phyloP scores from a whole-genome alignment of 2,329 filamentous ascomycete genomes.

The Lachnellula suecica region DNA sequence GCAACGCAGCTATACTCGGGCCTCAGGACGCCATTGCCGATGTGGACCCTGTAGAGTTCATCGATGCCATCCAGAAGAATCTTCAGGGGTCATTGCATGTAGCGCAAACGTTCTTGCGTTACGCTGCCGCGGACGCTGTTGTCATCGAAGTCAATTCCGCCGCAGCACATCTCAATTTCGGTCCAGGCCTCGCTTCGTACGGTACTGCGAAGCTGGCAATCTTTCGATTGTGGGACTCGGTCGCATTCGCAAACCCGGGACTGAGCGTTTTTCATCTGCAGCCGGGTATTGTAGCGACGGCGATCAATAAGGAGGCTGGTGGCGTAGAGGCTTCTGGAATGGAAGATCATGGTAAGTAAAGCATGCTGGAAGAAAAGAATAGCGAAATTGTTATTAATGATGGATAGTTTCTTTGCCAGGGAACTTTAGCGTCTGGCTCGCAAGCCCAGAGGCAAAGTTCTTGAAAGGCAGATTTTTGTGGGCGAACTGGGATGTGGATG shows the following conservation, averaged over 20 bases:
- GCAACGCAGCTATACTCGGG: conserved; percentile 36
- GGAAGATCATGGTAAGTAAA: conserved; percentile 32
- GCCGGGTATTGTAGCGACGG: conserved; percentile 32
- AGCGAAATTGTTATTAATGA: not conserved
- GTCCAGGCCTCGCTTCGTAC: conserved; percentile 26
- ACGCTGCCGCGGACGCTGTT: conserved; percentile 32
- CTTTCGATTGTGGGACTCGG: conserved; percentile 32
- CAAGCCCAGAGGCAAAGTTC: conserved; percentile 42
- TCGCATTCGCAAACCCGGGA: conserved; percentile 28
- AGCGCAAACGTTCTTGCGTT: conserved; percentile 35
- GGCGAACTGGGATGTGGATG: conserved; percentile 51
- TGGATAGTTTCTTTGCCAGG: conserved; percentile 24
- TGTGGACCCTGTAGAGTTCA: conserved; percentile 33
- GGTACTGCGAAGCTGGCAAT: conserved; percentile 31
- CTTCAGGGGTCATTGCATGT: conserved; percentile 34
- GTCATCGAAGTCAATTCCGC: conserved; percentile 37
- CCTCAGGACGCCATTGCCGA: conserved; percentile 28
- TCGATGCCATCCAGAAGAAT: conserved; percentile 36
- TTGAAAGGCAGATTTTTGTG: conserved; percentile 46
- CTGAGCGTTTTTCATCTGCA: conserved; percentile 35
- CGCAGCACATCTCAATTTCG: conserved; percentile 35
- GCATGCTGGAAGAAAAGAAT: not conserved
- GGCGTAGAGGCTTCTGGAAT: conserved; percentile 23
- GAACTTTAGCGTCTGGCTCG: conserved; percentile 25
- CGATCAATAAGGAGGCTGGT: conserved; percentile 28